A percentile compares a stretch with the other conserved stretches of the same genome.
Evolutionary conservation across 139 green algal genomes (phyloP).

Genomic region (Coccomyxa sp.): DNA sequence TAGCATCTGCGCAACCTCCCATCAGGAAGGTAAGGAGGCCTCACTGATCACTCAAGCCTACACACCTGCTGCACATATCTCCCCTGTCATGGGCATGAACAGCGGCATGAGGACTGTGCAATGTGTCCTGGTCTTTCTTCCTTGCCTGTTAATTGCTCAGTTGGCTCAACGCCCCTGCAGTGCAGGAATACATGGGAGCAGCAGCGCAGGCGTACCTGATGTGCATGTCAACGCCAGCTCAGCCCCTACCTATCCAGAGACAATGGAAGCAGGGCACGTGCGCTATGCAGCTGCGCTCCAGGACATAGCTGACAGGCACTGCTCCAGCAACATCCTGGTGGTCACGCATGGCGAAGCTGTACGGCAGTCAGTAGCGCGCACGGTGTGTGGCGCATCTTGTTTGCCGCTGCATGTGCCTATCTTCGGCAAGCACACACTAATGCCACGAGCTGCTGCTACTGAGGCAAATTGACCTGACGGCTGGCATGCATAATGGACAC

Average conservation of each 20-base stretch:
- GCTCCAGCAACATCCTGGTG: constrained; percentile 13
- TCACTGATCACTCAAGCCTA: too few species aligned
- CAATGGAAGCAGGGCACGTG: constrained; percentile 10
- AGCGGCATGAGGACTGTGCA: neutral
- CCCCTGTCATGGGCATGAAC: neutral
- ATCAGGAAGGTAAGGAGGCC: neutral
- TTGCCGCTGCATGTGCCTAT: too few species aligned
- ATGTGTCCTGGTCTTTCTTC: neutral
- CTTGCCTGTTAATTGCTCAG: neutral
- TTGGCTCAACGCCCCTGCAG: neutral
- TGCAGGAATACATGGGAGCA: neutral
- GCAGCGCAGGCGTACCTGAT: neutral
- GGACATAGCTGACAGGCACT: constrained; percentile 10
- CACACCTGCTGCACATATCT: too few species aligned
- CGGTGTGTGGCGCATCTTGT: neutral
- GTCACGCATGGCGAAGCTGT: constrained; percentile 17
- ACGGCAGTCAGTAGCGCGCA: neutral
- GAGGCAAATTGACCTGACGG: too few species aligned
- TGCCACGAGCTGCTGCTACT: too few species aligned
- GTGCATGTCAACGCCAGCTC: neutral
- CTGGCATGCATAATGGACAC: too few species aligned
- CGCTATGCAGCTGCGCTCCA: constrained; percentile 11
- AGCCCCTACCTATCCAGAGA: constrained; percentile 9
- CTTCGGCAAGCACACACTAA: too few species aligned
- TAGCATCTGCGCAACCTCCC: neutral